Base-by-base conservation (phyloP, 257 asterid species). In the Paulownia fortunei region DNA sequence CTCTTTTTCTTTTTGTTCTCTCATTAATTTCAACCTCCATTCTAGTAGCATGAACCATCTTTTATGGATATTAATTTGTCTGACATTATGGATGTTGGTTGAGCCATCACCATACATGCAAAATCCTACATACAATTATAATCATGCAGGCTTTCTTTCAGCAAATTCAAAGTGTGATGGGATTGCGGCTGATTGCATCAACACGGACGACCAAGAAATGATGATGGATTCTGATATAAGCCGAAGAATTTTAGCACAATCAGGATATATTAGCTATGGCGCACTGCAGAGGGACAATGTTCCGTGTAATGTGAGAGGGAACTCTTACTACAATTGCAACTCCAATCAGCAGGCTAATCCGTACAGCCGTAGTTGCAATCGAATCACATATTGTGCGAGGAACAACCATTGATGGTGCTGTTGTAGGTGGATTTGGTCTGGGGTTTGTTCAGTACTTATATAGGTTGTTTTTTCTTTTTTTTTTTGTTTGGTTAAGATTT, bases 331-430 rank as follows among this genome's bases (percentile, higher is more conserved):
- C 72, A 67, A 74, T 16, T 88, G 93, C 78, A 6, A 32, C 24
- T 15, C 68, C 0, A 34, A 63, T 0, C 27, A 42, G 37, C 49
- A 2, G 41, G 88, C 84, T 2, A 88, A 88, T 74, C 93, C 93
- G 13, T 88, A 88, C 74, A 47, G 2, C 0, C 92, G 89, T 12
- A 76, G 89, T 39, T 88, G 90, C 76, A 49, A 75, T 19, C 47
- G 39, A 19, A 77, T 80, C 84, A 84, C 89, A 0, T 12, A 42
- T 12, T 82, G 88, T 19, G 77, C 76, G 9, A 67, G 89, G 62
- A 77, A 41, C 65, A 82, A 74, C 56, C 87, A 11, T 16, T 83
- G 78, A 78, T 74, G 34, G 6, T 27, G 8, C 15, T 52, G 68
- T 36, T 44, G 59, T n/a, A 24, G 39, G 34, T 12, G 2, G 30